Evolutionary conservation across 139 green algal species (phyloP).

Genomic region (Chlamydomonas urium): DNA sequence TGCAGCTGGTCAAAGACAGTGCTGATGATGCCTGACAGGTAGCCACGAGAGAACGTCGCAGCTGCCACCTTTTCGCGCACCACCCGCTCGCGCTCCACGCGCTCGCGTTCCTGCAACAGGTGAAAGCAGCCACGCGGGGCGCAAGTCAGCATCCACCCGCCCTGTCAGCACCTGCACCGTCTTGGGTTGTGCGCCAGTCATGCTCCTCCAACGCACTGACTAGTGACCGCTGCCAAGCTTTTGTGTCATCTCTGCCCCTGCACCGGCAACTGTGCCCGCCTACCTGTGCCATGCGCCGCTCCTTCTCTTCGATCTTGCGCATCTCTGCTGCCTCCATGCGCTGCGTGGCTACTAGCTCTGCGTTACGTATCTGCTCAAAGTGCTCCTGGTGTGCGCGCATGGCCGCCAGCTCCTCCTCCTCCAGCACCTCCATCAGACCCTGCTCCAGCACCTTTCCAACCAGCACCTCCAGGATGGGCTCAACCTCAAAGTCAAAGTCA

Average conservation of each 20-base stretch:
- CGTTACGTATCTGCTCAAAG: slow-evolving; percentile 72
- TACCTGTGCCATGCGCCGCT: slow-evolving; percentile 34
- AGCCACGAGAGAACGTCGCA: slow-evolving; percentile 62
- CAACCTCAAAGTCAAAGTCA: slow-evolving; percentile 88
- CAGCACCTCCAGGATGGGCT: slow-evolving; percentile 81
- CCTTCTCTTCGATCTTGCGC: slow-evolving; percentile 46
- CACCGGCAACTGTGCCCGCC: no score
- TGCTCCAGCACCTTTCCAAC: slow-evolving; percentile 88
- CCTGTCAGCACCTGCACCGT: no score
- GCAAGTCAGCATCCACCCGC: no score
- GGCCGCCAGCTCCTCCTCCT: slow-evolving; percentile 83
- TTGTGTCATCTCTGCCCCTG: no score
- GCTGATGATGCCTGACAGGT: slow-evolving; percentile 71
- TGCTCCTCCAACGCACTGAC: no score
- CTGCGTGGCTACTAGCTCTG: slow-evolving; percentile 77
- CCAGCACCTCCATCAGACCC: slow-evolving; percentile 81
- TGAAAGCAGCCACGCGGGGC: no score
- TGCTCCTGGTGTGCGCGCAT: slow-evolving; percentile 78
- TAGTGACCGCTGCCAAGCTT: no score
- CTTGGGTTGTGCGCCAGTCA: no score
- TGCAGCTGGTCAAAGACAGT: slow-evolving; percentile 64
- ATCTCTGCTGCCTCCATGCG: slow-evolving; percentile 80
- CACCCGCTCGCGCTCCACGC: slow-evolving; percentile 55
- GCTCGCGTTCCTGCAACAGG: slow-evolving; percentile 65
- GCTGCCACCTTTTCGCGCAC: slow-evolving; percentile 31